These are phyloP conservation scores for Glaciozyma martinii DNA, from an alignment of 768 basidiomycete species.

Conservation along the genomic window DNA sequence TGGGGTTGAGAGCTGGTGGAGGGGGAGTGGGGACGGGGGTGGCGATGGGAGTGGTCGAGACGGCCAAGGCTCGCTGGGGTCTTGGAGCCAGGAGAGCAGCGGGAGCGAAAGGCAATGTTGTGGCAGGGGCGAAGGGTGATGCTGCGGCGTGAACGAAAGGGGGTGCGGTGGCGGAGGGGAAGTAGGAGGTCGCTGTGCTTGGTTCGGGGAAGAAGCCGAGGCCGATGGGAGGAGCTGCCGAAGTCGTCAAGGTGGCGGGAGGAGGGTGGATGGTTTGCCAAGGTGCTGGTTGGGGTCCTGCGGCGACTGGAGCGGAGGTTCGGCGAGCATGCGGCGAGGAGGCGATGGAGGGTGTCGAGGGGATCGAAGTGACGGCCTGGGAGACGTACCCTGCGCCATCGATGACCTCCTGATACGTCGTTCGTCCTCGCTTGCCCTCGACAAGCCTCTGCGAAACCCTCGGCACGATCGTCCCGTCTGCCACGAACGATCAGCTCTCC, in stretches of 20 bases:
- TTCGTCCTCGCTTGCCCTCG: slow-evolving; percentile 36
- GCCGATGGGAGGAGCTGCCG: neutral
- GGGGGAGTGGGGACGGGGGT: neutral
- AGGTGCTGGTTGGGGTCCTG: too few relatives aligned
- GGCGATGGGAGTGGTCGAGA: slow-evolving; percentile 9
- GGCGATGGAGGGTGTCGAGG: slow-evolving; percentile 38
- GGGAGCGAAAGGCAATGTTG: neutral
- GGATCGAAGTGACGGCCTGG: slow-evolving; percentile 27
- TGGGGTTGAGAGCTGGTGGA: neutral
- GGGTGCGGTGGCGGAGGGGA: neutral
- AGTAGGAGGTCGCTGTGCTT: neutral
- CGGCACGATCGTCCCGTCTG: slow-evolving; percentile 34
- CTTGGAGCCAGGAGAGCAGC: slow-evolving; percentile 6
- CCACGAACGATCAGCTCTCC: neutral
- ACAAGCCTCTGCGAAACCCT: slow-evolving; percentile 35
- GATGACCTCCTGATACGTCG: slow-evolving; percentile 36
- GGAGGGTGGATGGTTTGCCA: neutral
- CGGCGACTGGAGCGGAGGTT: neutral
- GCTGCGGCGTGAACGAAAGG: neutral
- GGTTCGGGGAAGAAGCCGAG: neutral
- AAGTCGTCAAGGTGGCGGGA: neutral
- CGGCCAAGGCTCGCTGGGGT: slow-evolving; percentile 6
- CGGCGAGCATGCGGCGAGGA: slow-evolving; percentile 29
- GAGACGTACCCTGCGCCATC: slow-evolving; percentile 36
- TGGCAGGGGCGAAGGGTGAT: neutral